Percentiles rank a stretch among this genome's conserved stretches.
Conservation (phyloP, 352 stramenopile genomes). For the Pythium phragmitis region DNA sequence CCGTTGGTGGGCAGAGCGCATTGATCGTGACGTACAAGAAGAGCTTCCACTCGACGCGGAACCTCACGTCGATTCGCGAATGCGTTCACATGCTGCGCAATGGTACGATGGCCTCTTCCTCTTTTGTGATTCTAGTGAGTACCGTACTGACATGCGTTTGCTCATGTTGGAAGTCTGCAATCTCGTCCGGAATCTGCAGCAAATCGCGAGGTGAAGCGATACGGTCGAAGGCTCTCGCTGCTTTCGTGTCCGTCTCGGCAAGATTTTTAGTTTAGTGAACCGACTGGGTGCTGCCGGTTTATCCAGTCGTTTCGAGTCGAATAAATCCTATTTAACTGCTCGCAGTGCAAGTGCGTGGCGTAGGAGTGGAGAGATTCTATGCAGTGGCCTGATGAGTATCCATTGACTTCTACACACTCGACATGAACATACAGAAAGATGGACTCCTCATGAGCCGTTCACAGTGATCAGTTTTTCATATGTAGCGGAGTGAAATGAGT, state of each 20-base stretch:
- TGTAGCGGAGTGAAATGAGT: too few species aligned
- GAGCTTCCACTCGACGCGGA: slow-evolving; percentile 53
- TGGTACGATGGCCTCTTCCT: slow-evolving; percentile 36
- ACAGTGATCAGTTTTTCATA: too few species aligned
- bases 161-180: slow-evolving; percentile 41
- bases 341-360: neutral
- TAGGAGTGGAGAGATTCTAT: neutral
- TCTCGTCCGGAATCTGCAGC: slow-evolving; percentile 68
- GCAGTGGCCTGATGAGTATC: too few species aligned
- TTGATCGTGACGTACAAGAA: slow-evolving; percentile 90
- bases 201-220: slow-evolving; percentile 43
- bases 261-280: too few species aligned
- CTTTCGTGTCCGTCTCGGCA: too few species aligned
- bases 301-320: too few species aligned
- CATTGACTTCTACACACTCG: too few species aligned
- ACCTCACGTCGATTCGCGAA: slow-evolving; percentile 78
- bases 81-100: slow-evolving; percentile 76
- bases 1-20: slow-evolving; percentile 73
- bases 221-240: too few species aligned
- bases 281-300: too few species aligned
- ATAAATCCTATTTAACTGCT: too few species aligned
- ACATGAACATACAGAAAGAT: too few species aligned
- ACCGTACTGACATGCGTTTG: neutral
- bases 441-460: too few species aligned
- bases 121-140: neutral